phyloP scores from a whole-genome alignment of 1,139 yeast species.

The Wickerhamiella infanticola region DNA sequence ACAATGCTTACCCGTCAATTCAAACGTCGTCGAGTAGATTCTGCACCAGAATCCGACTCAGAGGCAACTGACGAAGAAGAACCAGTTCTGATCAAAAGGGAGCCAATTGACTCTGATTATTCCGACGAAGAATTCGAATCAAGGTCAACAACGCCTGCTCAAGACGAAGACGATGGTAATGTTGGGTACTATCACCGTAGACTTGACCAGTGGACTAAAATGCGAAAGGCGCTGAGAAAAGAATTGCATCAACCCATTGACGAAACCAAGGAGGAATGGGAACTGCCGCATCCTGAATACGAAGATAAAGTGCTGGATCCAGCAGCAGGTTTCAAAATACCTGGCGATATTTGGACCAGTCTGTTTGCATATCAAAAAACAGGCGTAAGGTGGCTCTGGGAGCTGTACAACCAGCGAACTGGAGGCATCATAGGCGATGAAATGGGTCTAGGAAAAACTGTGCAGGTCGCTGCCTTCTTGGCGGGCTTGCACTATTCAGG shows the following conservation, averaged over 20 bases:
- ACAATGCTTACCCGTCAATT: conserved; percentile 10
- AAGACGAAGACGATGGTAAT: conserved; percentile 12
- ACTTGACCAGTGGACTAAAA: conserved; percentile 4
- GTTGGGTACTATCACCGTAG: conserved; percentile 6
- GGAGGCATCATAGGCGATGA: conserved; percentile 97
- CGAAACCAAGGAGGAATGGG: conserved; percentile 35
- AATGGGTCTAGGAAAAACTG: conserved; percentile 94
- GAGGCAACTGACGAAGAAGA: conserved; percentile 4
- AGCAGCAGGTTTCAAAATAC: conserved; percentile 49
- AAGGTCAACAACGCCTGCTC: background rate
- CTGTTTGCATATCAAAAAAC: conserved; percentile 89
- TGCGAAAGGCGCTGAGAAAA: background rate
- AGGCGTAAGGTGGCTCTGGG: conserved; percentile 62
- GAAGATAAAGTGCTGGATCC: conserved; percentile 52
- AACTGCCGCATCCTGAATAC: conserved; percentile 58
- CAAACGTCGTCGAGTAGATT: conserved; percentile 12
- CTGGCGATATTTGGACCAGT: conserved; percentile 81
- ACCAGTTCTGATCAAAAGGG: background rate
- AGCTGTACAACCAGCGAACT: conserved; percentile 64
- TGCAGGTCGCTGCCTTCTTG: conserved; percentile 75
- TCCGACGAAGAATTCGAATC: conserved; percentile 1
- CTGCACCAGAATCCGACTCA: conserved; percentile 1
- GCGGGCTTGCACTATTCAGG: conserved; percentile 85
- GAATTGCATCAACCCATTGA: conserved; percentile 16
- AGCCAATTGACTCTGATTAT: background rate